These are phyloP conservation scores for Epichloe uncinata DNA, from an alignment of 2,329 filamentous ascomycete species.

Conservation along the genomic window DNA sequence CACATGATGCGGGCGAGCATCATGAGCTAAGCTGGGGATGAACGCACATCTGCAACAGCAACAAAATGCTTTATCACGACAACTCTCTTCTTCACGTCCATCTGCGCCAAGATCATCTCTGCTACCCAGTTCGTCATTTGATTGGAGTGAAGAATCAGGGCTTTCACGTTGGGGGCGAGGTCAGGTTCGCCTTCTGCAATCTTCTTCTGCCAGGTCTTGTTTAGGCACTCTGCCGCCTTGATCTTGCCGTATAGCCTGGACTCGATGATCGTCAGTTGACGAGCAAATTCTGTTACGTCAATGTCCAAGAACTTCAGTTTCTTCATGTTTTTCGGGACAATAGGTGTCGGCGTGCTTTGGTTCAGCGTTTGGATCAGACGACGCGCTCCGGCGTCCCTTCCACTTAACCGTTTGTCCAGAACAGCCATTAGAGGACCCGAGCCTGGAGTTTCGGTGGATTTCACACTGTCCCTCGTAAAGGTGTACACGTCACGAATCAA, in stretches of 20 bases:
- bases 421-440: slow-evolving; percentile 73
- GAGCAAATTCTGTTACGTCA: slow-evolving; percentile 89
- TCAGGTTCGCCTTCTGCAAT: slow-evolving; percentile 67
- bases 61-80: slow-evolving; percentile 99
- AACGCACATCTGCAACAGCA: slow-evolving; percentile 78
- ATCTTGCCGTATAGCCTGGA: slow-evolving; percentile 92
- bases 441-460: slow-evolving; percentile 84
- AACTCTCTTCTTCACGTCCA: slow-evolving; percentile 89
- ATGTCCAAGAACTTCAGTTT: slow-evolving; percentile 98
- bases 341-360: slow-evolving; percentile 70
- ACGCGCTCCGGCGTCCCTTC: slow-evolving; percentile 77
- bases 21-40: background rate
- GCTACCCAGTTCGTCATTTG: slow-evolving; percentile 99
- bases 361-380: slow-evolving; percentile 78
- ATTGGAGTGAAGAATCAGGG: slow-evolving; percentile 92
- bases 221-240: slow-evolving; percentile 87
- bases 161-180: slow-evolving; percentile 87
- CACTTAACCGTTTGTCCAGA: slow-evolving; percentile 75
- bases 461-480: slow-evolving; percentile 85
- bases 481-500: slow-evolving; percentile 79
- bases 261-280: slow-evolving; percentile 93
- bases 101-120: slow-evolving; percentile 93
- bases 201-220: slow-evolving; percentile 99
- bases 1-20: background rate
- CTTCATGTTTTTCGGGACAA: slow-evolving; percentile 98